These are phyloP conservation scores for Carex myosuroides DNA, from an alignment of 176 grass and related monocot genomes.

Conservation along the genomic window DNA sequence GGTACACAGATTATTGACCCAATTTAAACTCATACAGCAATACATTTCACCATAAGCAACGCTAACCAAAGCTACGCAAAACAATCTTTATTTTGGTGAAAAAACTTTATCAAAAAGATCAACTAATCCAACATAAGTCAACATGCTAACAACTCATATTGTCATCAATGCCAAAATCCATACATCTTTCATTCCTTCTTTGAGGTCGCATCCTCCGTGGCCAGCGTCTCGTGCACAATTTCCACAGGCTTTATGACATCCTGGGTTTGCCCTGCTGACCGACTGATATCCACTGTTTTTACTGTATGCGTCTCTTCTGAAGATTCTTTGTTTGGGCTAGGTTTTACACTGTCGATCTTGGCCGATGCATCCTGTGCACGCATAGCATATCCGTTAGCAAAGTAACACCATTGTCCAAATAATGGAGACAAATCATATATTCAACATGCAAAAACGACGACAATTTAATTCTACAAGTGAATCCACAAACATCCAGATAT, in stretches of 20 bases:
- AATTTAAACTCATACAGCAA: not conserved
- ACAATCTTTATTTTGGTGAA: not conserved
- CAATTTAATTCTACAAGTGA: too few species aligned
- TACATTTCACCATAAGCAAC: not conserved
- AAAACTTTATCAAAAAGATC: not conserved
- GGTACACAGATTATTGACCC: not conserved
- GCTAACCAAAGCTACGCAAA: not conserved
- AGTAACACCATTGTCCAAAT: not conserved
- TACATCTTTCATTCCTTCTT: not conserved
- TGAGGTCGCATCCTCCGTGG: not conserved
- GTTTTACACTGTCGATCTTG: not conserved
- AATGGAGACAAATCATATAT: too few species aligned
- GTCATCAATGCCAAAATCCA: not conserved
- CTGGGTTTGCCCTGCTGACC: not conserved
- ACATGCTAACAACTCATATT: not conserved
- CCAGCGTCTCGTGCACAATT: not conserved
- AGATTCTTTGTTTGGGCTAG: not conserved
- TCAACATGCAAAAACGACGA: too few species aligned
- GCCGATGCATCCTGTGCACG: not conserved
- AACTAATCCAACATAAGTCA: not conserved
- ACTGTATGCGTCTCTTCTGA: not conserved
- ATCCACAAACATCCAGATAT: too few species aligned
- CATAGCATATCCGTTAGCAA: not conserved
- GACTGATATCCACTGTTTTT: constrained; percentile 7
- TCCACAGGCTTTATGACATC: not conserved